Evolutionary conservation across 2,329 filamentous ascomycete species (phyloP), one percentile per base, ranked within the genome.

Genomic region (Fusarium sp.): DNA sequence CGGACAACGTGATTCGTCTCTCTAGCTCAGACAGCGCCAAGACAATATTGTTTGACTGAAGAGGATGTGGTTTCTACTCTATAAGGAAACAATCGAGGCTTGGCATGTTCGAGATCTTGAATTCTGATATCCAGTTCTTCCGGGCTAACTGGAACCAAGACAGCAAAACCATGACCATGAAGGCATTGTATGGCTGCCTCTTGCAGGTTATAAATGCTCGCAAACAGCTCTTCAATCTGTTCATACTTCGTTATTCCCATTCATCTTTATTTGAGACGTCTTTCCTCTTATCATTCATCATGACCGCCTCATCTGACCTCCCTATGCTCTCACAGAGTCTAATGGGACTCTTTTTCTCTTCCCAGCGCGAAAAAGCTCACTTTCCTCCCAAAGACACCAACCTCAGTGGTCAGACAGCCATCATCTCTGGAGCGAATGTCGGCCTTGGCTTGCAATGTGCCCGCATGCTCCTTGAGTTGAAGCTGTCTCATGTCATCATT

Each of bases 341-440:
- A 14, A 24, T 59, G 16, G 35, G 37, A 7, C 37, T 60, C 57
- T 60, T 60, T 37, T 20, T 27, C 8, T 29, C 57, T 11, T 59
- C 56, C 8, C 57, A 60, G 37, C 11, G 35, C 20, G 34, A 37
- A 42, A 60, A 42, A 18, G 37, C 57, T 11, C 37, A 42, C 10
- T 60, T 60, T 11, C 57, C 38, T 20, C 57, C 67, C 20, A 62
- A 52, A 24, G 50, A 35, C 6, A 64, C 58, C 45, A 29, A 67
- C 58, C 73, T 85, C 42, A 73, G 77, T 13, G 80, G 82, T 3
- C 77, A 84, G 67, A 81, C 80, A 1, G 84, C 84, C 56, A 84
- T 89, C 37, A 79, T 89, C 9, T 87, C 87, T 0, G 87, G 87
- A 3, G 77, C 83, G 14, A 88, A 86, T 69, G 77, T 74, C 1